phyloP scores from a whole-genome alignment of 345 rosid genomes.

The Cardamine resedifolia region DNA sequence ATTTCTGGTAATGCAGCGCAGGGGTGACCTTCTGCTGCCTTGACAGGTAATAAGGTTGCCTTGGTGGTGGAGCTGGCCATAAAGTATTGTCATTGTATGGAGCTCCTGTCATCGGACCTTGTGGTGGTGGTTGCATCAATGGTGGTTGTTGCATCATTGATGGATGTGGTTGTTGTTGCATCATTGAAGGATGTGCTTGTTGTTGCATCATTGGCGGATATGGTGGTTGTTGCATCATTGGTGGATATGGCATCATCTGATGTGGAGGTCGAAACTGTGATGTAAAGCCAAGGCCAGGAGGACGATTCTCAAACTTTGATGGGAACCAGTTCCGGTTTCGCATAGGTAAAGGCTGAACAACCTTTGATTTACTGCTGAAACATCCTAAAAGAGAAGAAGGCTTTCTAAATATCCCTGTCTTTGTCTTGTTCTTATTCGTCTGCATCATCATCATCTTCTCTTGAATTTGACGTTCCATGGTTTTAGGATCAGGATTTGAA shows the following conservation, averaged over 20 bases:
- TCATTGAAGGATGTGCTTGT: background rate
- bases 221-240: background rate
- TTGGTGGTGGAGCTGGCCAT: background rate
- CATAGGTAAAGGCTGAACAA: constrained; percentile 10
- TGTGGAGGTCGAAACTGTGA: background rate
- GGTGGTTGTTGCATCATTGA: background rate
- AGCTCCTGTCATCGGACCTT: constrained; percentile 14
- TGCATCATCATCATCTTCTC: background rate
- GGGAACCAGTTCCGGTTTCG: background rate
- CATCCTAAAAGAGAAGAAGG: background rate
- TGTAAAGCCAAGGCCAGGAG: background rate
- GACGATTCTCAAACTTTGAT: constrained; percentile 12
- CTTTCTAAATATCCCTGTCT: background rate
- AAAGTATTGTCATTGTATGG: background rate
- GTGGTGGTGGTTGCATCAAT: constrained; percentile 8
- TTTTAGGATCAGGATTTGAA: constrained; percentile 19
- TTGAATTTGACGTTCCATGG: background rate
- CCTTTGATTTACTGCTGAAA: background rate
- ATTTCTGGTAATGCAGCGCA: background rate
- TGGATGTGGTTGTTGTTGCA: background rate
- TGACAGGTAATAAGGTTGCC: background rate
- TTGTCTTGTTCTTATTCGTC: background rate
- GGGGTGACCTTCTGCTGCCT: background rate
- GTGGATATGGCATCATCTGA: constrained; percentile 1
- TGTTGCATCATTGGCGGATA: constrained; percentile 11